phyloP scores from a whole-genome alignment of 768 basidiomycete species.

The Lactarius evosmus region DNA sequence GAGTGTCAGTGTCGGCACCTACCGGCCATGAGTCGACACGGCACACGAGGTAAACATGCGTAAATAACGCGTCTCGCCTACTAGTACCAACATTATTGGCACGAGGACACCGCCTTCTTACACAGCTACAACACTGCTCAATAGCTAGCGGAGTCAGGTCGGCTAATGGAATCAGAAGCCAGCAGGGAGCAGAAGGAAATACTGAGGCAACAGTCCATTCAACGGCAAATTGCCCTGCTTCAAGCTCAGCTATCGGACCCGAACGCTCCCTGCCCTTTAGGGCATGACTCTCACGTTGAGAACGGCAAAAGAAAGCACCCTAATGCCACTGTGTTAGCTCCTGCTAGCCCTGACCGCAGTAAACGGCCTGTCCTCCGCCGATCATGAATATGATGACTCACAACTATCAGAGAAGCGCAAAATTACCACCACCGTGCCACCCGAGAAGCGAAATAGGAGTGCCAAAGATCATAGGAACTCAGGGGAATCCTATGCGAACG shows the following conservation, averaged over 20 bases:
- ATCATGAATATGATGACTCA: slow-evolving; percentile 4
- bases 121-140: background rate
- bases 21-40: slow-evolving; percentile 9
- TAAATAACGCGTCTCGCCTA: slow-evolving; percentile 30
- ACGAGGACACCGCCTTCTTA: background rate
- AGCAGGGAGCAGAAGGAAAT: slow-evolving; percentile 40
- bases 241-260: slow-evolving; percentile 51
- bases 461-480: slow-evolving; percentile 10
- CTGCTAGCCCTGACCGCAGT: slow-evolving; percentile 70
- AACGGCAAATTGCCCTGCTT: slow-evolving; percentile 52
- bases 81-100: background rate
- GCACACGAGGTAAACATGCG: slow-evolving; percentile 26
- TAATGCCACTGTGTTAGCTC: slow-evolving; percentile 43
- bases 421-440: slow-evolving; percentile 21
- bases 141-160: background rate
- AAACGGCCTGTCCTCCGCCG: slow-evolving; percentile 29
- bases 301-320: slow-evolving; percentile 50
- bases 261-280: slow-evolving; percentile 32
- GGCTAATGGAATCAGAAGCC: slow-evolving; percentile 54
- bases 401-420: slow-evolving; percentile 44
- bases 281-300: slow-evolving; percentile 19
- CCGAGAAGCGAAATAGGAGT: background rate
- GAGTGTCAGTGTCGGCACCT: slow-evolving; percentile 20
- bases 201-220: slow-evolving; percentile 47
- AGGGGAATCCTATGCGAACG: background rate